phyloP scores from a whole-genome alignment of 208 protist genomes.

The Endotrypanum monterogeii region DNA sequence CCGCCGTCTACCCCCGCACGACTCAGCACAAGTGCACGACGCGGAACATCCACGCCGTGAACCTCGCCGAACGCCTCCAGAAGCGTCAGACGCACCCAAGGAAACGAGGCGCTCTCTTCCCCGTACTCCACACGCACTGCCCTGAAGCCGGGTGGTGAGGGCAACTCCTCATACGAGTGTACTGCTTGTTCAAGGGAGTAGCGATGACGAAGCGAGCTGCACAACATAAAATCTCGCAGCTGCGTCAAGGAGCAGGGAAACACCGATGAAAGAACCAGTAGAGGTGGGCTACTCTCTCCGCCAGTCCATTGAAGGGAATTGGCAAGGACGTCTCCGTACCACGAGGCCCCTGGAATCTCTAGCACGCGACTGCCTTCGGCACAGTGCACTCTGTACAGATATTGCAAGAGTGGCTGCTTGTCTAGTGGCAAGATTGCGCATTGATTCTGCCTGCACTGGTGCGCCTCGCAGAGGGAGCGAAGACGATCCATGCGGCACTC shows the following conservation, averaged over 20 bases:
- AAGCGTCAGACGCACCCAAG: slow-evolving; percentile 7
- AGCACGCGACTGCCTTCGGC: slow-evolving; percentile 4
- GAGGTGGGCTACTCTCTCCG: not conserved
- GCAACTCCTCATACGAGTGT: slow-evolving; percentile 15
- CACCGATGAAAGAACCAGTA: slow-evolving; percentile 13
- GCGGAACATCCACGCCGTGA: not conserved
- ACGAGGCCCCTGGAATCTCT: not conserved
- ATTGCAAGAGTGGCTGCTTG: slow-evolving; percentile 24
- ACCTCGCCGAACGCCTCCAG: slow-evolving; percentile 26
- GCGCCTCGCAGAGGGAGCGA: slow-evolving; percentile 7
- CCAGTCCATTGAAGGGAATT: not conserved
- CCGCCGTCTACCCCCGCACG: slow-evolving; percentile 3
- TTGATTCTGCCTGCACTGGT: not conserved
- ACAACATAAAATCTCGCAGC: slow-evolving; percentile 18
- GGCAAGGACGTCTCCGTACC: slow-evolving; percentile 19
- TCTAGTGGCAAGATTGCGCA: slow-evolving; percentile 18
- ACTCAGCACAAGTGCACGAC: slow-evolving; percentile 19
- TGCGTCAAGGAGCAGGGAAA: slow-evolving; percentile 32
- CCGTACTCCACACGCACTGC: slow-evolving; percentile 9
- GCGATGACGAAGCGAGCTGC: slow-evolving; percentile 13
- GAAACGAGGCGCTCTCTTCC: not conserved
- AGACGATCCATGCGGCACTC: slow-evolving; percentile 13
- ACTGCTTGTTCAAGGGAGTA: slow-evolving; percentile 16
- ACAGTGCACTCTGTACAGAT: slow-evolving; percentile 19
- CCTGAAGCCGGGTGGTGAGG: slow-evolving; percentile 15